Percentiles rank a stretch among this genome's conserved stretches.
Conservation (phyloP, 495 filamentous ascomycete species). For the Copromyces sp. region DNA sequence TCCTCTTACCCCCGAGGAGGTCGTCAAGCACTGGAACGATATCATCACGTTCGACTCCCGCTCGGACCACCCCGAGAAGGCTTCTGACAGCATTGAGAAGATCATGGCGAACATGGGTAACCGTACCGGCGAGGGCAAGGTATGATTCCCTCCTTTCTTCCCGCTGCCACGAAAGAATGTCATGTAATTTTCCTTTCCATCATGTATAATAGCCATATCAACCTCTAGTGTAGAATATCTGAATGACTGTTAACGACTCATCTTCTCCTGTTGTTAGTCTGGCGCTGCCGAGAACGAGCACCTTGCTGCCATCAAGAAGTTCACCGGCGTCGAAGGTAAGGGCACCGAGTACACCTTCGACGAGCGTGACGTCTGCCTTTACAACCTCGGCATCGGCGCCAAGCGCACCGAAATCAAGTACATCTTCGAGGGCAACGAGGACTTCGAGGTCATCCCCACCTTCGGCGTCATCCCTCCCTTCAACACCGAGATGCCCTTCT, state of each 20-base stretch:
- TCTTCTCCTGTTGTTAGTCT: constrained; percentile 22
- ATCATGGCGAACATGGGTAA: constrained; percentile 92
- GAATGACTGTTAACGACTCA: constrained; percentile 20
- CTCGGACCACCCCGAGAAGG: constrained; percentile 77
- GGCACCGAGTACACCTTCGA: constrained; percentile 75
- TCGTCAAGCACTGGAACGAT: constrained; percentile 64
- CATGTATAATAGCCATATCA: constrained; percentile 22
- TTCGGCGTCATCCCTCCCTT: constrained; percentile 94
- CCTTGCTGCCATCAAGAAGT: constrained; percentile 65
- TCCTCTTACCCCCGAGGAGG: constrained; percentile 76
- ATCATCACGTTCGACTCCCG: constrained; percentile 85
- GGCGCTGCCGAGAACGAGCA: constrained; percentile 30
- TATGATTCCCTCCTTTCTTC: constrained; percentile 28
- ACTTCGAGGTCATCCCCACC: constrained; percentile 88
- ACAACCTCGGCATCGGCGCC: constrained; percentile 91
- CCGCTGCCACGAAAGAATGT: constrained; percentile 4
- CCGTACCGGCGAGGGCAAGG: constrained; percentile 41
- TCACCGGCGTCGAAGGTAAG: constrained; percentile 57
- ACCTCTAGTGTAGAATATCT: constrained; percentile 13
- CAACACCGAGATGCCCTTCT: constrained; percentile 71
- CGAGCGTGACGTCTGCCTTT: constrained; percentile 83
- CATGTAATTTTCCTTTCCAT: constrained; percentile 10
- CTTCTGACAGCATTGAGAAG: constrained; percentile 64
- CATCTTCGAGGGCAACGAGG: constrained; percentile 79
- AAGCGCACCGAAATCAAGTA: constrained; percentile 83